phyloP scores from a whole-genome alignment of 108 stramenopile species.

The Nitzschia palea region DNA sequence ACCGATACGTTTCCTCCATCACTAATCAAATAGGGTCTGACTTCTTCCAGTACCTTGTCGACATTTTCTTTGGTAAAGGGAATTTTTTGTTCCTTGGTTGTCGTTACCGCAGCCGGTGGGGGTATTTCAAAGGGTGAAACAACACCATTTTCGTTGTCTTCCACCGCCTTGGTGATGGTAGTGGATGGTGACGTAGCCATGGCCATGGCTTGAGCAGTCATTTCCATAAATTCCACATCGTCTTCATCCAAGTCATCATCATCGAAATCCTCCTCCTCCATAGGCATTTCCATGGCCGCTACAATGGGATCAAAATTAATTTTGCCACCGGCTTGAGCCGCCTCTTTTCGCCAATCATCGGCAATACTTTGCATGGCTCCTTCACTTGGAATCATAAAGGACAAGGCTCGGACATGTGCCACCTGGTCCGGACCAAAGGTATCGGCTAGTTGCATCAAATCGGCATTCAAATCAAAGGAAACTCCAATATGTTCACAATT shows the following conservation, averaged over 20 bases:
- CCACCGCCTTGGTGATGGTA: background rate
- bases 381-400: slow-evolving; percentile 71
- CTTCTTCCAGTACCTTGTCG: slow-evolving; percentile 92
- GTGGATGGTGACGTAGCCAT: background rate
- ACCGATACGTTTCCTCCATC: slow-evolving; percentile 97
- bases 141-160: slow-evolving; percentile 19
- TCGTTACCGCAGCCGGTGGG: slow-evolving; percentile 7
- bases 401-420: slow-evolving; percentile 67
- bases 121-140: slow-evolving; percentile 61
- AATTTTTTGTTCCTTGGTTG: slow-evolving; percentile 36
- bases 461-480: slow-evolving; percentile 55
- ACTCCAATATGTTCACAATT: slow-evolving; percentile 57
- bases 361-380: slow-evolving; percentile 81
- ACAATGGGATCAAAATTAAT: slow-evolving; percentile 33
- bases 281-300: slow-evolving; percentile 28
- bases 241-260: slow-evolving; percentile 80
- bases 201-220: slow-evolving; percentile 52
- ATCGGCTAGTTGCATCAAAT: slow-evolving; percentile 30
- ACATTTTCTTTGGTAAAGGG: slow-evolving; percentile 85
- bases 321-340: slow-evolving; percentile 43
- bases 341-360: slow-evolving; percentile 59
- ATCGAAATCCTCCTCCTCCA: slow-evolving; percentile 69
- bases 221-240: slow-evolving; percentile 60
- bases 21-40: slow-evolving; percentile 93
- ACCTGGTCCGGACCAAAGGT: slow-evolving; percentile 22